Evolutionary conservation across 495 filamentous ascomycete species (phyloP), one percentile per base, ranked within the genome.

Genomic region (Penicillium samsonianum): DNA sequence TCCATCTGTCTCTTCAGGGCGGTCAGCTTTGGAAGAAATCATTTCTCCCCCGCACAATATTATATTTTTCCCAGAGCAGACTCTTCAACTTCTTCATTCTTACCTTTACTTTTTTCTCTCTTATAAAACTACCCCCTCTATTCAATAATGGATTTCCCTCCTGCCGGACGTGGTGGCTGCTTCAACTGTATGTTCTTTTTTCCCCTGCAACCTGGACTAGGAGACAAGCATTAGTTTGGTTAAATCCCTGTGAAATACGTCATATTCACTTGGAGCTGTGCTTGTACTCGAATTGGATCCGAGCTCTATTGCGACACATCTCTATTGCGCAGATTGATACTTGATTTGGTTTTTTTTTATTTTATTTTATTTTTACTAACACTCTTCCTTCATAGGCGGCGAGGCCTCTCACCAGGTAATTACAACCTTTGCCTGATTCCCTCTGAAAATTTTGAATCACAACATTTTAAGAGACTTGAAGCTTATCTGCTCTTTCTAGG

Each of bases 121-220:
- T 52, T 41, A 3, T 16, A 40, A 17, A 42, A 41, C 5, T 5
- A 33, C 22, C n/a, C 26, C 59, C 46, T 44, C 26, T 46, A 31
- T 46, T 62, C 65, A 79, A 79, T 62, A 58, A 83, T 83, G 80
- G 79, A 81, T 56, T 77, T 69, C 60, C 77, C 64, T 64, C 77
- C 64, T 65, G 61, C 69, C 61, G 74, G 77, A 72, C 80, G 78
- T 61, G 86, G 87, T 71, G 86, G 82, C 57, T 91, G 88, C 79
- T 91, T 88, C 79, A 91, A 91, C 78, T 91, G 88, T 91, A 72
- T 77, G 87, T 90, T 61, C 57, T 55, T 57, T 46, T 58, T 55
- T 45, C 48, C 45, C 49, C 19, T 19, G 25, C 60, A 54, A 49
- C 48, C 49, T 60, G 52, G 25, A 31, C 44, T 56, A 28, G 38